Evolutionary conservation across 768 basidiomycete species (phyloP).

Genomic region (Suillus hirtellus): DNA sequence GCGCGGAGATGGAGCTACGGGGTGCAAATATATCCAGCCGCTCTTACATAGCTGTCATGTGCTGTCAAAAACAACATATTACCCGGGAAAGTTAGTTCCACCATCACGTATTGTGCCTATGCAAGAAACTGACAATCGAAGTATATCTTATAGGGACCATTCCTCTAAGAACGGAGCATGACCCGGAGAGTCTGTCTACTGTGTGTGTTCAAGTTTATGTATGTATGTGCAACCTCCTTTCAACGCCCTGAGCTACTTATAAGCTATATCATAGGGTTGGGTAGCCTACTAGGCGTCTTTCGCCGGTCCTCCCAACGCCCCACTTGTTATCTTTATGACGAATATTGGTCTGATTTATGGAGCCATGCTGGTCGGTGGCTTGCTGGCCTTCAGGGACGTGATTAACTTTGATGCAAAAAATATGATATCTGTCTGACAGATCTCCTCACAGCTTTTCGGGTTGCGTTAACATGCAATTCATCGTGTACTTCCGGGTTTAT

Average conservation of each 20-base stretch:
- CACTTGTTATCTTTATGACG: conserved; percentile 10
- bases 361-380: conserved; percentile 23
- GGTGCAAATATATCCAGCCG: neutral
- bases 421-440: neutral
- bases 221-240: neutral
- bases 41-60: neutral
- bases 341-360: conserved; percentile 18
- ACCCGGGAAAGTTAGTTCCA: neutral
- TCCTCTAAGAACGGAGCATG: neutral
- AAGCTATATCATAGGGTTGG: conserved; percentile 1
- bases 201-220: neutral
- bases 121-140: conserved; percentile 2
- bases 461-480: conserved; percentile 28
- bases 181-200: neutral
- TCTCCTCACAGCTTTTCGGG: conserved; percentile 25
- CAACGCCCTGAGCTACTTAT: conserved; percentile 7
- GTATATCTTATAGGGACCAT: neutral
- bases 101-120: conserved; percentile 5
- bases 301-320: neutral
- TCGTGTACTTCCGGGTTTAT: conserved; percentile 25
- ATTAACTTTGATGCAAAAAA: neutral
- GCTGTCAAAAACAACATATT: neutral
- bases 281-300: neutral
- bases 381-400: conserved; percentile 24
- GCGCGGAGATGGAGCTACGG: neutral